Evolutionary conservation across 2,329 filamentous ascomycete species (phyloP), one percentile per base, ranked within the genome.

Genomic region (Raffaelea albimanens): DNA sequence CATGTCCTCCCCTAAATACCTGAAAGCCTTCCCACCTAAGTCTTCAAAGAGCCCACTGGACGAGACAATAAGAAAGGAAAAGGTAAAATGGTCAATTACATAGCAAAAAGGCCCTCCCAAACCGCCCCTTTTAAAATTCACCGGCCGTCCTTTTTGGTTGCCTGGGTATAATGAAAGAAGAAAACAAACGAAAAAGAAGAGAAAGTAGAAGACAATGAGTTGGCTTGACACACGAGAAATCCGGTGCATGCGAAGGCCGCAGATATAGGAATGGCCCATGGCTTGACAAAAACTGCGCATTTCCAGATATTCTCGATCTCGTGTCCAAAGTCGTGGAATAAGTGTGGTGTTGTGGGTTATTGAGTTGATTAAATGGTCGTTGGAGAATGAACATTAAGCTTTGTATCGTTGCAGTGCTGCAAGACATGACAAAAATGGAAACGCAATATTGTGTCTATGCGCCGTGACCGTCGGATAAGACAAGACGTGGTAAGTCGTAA

Each of bases 341-440:
- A 7, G 25, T 13, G 25, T 29, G 25, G 25, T 38, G 34, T 7
- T 38, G 14, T 38, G 13, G 13, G 9, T 19, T 7, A 10, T 38
- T 16, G 34, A 38, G 13, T 8, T 5, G 34, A 38, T n/a, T 38
- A 38, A 38, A 38, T 29, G 7, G n/a, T 29, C 25, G 25, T 29
- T 7, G 25, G 25, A 29, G 25, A 29, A 29, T 29, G 25, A 19
- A 39, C 45, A 47, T 42, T 49, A 44, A 43, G 23, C 41, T 33
- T 31, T 39, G n/a, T n/a, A 38, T 47, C 44, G 42, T 18, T 25
- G 29, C 13, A 21, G 20, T n/a, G 13, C 16, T 7, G n/a, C 22
- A 25, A 33, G 23, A 43, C 23, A 38, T 39, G 31, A 16, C 21
- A 40, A 25, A 53, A 53, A 52, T 50, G 48, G 49, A 47, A 23